These are phyloP conservation scores for Fusarium solani-melongenae DNA, from an alignment of 2,329 filamentous ascomycete species.

Conservation along the genomic window DNA sequence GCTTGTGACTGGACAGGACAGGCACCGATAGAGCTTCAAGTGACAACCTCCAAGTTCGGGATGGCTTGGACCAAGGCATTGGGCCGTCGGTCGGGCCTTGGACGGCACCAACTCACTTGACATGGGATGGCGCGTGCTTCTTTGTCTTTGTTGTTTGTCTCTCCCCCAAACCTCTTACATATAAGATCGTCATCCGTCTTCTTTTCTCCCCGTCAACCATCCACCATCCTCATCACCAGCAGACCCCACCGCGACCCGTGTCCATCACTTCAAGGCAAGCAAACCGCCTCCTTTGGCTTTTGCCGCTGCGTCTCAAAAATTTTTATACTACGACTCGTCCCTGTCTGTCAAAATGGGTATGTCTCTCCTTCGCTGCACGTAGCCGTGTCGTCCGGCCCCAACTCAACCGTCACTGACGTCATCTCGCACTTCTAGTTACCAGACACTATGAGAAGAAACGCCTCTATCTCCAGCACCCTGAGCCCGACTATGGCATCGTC, in stretches of 20 bases:
- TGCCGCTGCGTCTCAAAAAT: conserved; percentile 15
- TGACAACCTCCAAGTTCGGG: not conserved
- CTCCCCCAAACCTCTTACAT: conserved; percentile 21
- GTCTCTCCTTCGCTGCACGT: conserved; percentile 15
- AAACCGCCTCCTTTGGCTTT: conserved; percentile 10
- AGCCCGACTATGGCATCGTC: conserved; percentile 51
- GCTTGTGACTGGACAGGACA: conserved; percentile 5
- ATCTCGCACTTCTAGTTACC: conserved; percentile 36
- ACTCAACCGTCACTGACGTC: conserved; percentile 38
- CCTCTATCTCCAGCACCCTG: conserved; percentile 55
- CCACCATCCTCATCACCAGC: conserved; percentile 12
- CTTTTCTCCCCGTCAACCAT: not conserved
- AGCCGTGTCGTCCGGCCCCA: conserved; percentile 15
- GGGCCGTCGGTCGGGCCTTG: conserved; percentile 20
- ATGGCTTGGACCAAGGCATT: conserved; percentile 24
- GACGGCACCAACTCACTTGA: not conserved
- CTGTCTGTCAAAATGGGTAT: conserved; percentile 38
- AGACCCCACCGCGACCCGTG: conserved; percentile 22
- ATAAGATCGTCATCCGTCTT: conserved; percentile 36
- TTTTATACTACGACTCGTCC: not conserved
- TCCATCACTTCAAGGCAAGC: conserved; percentile 8
- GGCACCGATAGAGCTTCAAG: not conserved
- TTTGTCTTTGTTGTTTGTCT: not conserved
- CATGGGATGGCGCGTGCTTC: conserved; percentile 5
- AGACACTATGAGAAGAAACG: conserved; percentile 53